Percentiles rank a stretch among this genome's conserved stretches.
These are phyloP conservation scores for Ceratocystis albifundus DNA, from an alignment of 2,329 filamentous ascomycete species.

Conservation along the genomic window DNA sequence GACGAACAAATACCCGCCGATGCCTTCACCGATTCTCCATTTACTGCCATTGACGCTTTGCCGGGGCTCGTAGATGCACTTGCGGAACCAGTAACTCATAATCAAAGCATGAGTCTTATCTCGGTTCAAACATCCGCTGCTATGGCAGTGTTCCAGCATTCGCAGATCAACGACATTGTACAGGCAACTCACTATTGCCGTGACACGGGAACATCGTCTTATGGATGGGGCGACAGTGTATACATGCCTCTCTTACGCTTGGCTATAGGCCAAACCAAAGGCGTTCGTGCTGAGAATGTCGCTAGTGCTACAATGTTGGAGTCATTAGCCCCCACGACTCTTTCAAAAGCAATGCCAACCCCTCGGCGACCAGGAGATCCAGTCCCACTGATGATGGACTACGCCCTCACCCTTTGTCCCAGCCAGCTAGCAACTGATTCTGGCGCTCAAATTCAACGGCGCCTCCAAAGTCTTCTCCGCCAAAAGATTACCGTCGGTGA, in stretches of 20 bases:
- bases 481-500: conserved; percentile 7
- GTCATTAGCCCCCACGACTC: conserved; percentile 8
- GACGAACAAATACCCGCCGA: conserved; percentile 18
- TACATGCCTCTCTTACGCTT: conserved; percentile 18
- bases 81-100: conserved; percentile 12
- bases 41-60: conserved; percentile 15
- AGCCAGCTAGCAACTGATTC: conserved; percentile 11
- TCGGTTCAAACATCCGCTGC: conserved; percentile 18
- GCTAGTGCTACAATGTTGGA: conserved; percentile 13
- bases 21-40: conserved; percentile 18
- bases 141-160: conserved; percentile 21
- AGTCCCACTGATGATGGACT: conserved; percentile 19
- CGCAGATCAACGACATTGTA: conserved; percentile 17
- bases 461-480: conserved; percentile 12
- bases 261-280: conserved; percentile 11
- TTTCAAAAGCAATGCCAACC: conserved; percentile 13
- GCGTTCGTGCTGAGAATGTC: conserved; percentile 16
- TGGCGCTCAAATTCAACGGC: conserved; percentile 17
- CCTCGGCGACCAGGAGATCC: not conserved
- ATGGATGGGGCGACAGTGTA: conserved; percentile 18
- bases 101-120: conserved; percentile 14
- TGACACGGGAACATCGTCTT: conserved; percentile 11
- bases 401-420: conserved; percentile 16
- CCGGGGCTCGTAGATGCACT: conserved; percentile 16
- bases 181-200: conserved; percentile 18